phyloP scores from a whole-genome alignment of 2,329 filamentous ascomycete genomes.

The Venturia oleaginea region DNA sequence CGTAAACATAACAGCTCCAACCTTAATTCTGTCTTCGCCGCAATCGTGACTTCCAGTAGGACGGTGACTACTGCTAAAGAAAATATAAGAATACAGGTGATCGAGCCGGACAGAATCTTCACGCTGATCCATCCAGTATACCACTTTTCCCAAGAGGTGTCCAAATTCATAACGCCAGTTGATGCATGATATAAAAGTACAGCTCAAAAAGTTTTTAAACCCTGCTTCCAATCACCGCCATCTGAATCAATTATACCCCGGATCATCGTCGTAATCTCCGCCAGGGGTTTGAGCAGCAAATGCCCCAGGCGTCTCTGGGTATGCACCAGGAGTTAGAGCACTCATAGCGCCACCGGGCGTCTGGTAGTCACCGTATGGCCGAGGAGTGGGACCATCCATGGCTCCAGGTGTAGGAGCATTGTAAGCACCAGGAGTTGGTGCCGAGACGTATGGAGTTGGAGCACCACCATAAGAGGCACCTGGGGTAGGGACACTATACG shows the following conservation, averaged over 20 bases:
- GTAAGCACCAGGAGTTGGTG: constrained; percentile 38
- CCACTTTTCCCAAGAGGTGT: not conserved
- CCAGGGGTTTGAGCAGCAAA: constrained; percentile 50
- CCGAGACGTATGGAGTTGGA: constrained; percentile 37
- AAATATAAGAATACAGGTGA: not conserved
- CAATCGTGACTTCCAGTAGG: not conserved
- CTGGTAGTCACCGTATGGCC: constrained; percentile 18
- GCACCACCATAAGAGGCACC: constrained; percentile 28
- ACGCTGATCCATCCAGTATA: not conserved
- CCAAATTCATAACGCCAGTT: not conserved
- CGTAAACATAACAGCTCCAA: not conserved
- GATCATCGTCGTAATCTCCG: constrained; percentile 19
- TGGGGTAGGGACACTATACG: constrained; percentile 48
- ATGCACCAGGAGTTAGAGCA: constrained; percentile 44
- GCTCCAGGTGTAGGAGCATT: constrained; percentile 43
- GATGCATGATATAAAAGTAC: constrained; percentile 4
- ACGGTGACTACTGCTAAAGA: not conserved
- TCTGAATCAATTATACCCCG: constrained; percentile 11
- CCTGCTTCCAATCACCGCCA: not conserved
- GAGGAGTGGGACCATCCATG: constrained; percentile 14
- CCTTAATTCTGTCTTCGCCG: not conserved
- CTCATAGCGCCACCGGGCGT: constrained; percentile 21
- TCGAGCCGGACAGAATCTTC: not conserved
- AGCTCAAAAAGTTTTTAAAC: not conserved
- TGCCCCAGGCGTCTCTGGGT: constrained; percentile 31